These are phyloP conservation scores for Ogataea trehaloabstinens DNA, from an alignment of 805 yeast species.

Conservation along the genomic window DNA sequence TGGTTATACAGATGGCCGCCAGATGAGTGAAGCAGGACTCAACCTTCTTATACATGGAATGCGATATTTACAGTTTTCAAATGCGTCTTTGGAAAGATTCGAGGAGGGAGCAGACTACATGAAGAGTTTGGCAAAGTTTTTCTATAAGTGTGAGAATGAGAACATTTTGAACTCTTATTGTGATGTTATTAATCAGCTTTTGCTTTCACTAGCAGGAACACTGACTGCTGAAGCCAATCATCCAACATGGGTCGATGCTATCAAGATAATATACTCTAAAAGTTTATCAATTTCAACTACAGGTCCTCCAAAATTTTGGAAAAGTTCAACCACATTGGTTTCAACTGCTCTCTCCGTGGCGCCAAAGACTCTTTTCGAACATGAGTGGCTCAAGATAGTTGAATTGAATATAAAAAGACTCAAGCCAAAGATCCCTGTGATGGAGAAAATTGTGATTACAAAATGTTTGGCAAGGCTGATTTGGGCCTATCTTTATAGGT, in stretches of 20 bases:
- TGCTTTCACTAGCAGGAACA: conserved; percentile 79
- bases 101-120: conserved; percentile 94
- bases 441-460: conserved; percentile 54
- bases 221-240: conserved; percentile 94
- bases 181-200: conserved; percentile 71
- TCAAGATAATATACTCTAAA: conserved; percentile 56
- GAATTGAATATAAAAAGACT: conserved; percentile 61
- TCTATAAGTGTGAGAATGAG: conserved; percentile 60
- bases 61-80: conserved; percentile 75
- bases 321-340: conserved; percentile 60
- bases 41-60: conserved; percentile 85
- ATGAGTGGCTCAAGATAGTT: conserved; percentile 66
- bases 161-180: conserved; percentile 75
- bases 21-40: conserved; percentile 45
- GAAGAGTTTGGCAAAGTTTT: conserved; percentile 82
- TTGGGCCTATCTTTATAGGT: conserved; percentile 88
- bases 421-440: conserved; percentile 55
- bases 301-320: conserved; percentile 56
- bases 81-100: conserved; percentile 83
- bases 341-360: conserved; percentile 79
- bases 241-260: conserved; percentile 90
- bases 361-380: conserved; percentile 69
- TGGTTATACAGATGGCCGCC: conserved; percentile 35
- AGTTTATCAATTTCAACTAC: conserved; percentile 43
- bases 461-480: conserved; percentile 69